Evolutionary conservation across 495 filamentous ascomycete genomes (phyloP).

Genomic region (Xylaria castorea): DNA sequence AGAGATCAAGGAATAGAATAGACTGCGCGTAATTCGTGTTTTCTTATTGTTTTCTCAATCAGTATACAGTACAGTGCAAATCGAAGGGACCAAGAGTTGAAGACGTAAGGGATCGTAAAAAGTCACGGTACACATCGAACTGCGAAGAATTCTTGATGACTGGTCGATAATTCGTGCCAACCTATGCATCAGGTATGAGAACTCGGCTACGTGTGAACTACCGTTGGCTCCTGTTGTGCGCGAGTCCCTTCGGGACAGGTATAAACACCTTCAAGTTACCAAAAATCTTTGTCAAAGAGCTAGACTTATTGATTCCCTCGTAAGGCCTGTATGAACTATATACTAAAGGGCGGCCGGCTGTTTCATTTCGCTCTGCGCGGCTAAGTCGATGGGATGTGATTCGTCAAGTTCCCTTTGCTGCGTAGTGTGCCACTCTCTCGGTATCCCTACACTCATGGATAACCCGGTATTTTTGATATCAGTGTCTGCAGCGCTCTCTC

Average conservation of each 20-base stretch:
- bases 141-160: background rate
- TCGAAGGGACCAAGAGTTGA: background rate
- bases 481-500: background rate
- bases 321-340: background rate
- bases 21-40: background rate
- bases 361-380: background rate
- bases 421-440: background rate
- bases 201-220: too few relatives aligned
- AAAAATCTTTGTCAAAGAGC: background rate
- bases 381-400: background rate
- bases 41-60: background rate
- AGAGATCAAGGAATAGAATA: background rate
- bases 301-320: background rate
- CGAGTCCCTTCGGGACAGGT: background rate
- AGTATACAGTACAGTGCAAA: constrained; percentile 3
- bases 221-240: background rate
- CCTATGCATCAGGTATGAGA: background rate
- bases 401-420: background rate
- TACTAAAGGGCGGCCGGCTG: background rate
- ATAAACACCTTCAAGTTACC: background rate
- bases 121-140: background rate
- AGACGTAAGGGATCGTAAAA: background rate
- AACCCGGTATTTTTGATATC: background rate
- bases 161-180: background rate
- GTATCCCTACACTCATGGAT: background rate